A percentile compares a stretch with the other conserved stretches of the same genome.
These are phyloP conservation scores for Candida sojae DNA, from an alignment of 1,139 yeast species.

Conservation along the genomic window DNA sequence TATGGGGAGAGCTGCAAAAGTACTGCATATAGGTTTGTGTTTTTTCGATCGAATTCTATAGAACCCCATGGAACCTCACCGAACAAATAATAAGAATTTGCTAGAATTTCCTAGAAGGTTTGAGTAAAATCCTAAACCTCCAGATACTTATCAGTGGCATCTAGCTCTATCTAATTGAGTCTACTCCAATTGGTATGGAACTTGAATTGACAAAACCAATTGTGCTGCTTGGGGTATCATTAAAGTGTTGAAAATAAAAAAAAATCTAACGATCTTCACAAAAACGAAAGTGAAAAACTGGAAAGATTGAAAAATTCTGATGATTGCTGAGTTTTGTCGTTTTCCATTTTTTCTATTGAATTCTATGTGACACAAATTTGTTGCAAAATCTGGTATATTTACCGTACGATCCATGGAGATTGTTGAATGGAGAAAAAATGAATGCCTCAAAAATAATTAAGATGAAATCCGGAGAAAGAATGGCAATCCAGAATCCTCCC, in stretches of 20 bases:
- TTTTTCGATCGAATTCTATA: background rate
- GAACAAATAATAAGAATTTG: background rate
- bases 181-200: background rate
- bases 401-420: background rate
- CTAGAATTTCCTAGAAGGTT: background rate
- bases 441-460: background rate
- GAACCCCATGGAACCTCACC: background rate
- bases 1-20: conserved; percentile 5
- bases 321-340: background rate
- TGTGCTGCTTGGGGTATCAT: background rate
- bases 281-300: background rate
- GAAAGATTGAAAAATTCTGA: background rate
- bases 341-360: background rate
- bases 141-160: background rate
- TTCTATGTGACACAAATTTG: background rate
- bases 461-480: background rate
- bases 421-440: background rate
- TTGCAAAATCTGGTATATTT: background rate
- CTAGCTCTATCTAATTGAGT: no score
- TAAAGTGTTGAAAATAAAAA: background rate
- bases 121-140: background rate
- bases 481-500: background rate
- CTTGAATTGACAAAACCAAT: background rate
- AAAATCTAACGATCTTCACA: background rate
- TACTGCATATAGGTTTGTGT: conserved; percentile 3